Base-by-base conservation (phyloP, 2,329 filamentous ascomycete genomes). In the Trichoderma hamatum region DNA sequence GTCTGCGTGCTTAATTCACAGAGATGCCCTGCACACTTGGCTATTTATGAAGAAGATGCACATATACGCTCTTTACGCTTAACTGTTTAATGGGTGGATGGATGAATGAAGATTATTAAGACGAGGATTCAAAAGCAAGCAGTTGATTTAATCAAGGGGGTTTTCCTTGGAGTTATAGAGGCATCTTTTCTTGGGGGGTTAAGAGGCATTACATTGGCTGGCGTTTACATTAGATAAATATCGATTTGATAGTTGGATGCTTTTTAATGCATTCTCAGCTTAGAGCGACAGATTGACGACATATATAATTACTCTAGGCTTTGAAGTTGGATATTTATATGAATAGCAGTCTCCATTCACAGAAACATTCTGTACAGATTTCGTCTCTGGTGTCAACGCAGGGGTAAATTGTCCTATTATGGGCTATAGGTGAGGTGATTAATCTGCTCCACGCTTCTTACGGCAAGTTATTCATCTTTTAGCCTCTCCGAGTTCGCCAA, bases 401-500 rank as follows among this genome's bases (percentile, higher is more conserved):
- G 21, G 21, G 6, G 43, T 13, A 5, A 49, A 24, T 43, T 19
- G 2, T n/a, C 39, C 7, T n/a, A 43, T 43, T n/a, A 43, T 43
- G 39, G 19, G 6, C 39, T 43, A 7, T n/a, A 39, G 2, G 16
- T n/a, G 36, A 43, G 16, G 10, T 43, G 39, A 10, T 3, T 19
- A n/a, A 19, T 19, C 19, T 16, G 9, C 36, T 19, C 43, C n/a
- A 46, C 19, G 6, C n/a, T 46, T 43, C 2, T n/a, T n/a, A 46
- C 19, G 2, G 39, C 39, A n/a, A 7, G 10, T 21, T 21, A 19
- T 14, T 19, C n/a, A 0, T 36, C 30, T n/a, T 16, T 24, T 63
- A 55, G 32, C 16, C 16, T 30, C 32, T 54, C 61, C 49, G 61
- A 64, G 55, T 43, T 55, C 61, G 61, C 61, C 49, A 30, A 55